Conservation (phyloP, 2,329 filamentous ascomycete genomes). For the Pyrenophora seminiperda region DNA sequence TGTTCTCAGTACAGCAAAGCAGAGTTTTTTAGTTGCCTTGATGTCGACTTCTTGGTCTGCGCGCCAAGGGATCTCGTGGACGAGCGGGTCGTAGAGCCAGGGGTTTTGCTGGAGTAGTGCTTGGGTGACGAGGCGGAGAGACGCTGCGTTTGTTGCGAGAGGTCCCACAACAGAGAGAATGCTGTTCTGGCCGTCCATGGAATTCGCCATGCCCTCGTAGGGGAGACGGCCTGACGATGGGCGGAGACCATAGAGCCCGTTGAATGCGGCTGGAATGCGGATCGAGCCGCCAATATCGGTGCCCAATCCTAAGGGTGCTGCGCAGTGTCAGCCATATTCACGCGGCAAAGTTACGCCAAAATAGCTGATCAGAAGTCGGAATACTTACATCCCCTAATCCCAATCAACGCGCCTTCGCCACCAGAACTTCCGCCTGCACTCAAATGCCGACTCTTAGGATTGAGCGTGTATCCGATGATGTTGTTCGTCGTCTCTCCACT, state of each 20-base stretch:
- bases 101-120: slow-evolving; percentile 63
- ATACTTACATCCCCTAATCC: slow-evolving; percentile 54
- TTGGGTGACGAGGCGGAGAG: slow-evolving; percentile 62
- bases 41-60: slow-evolving; percentile 47
- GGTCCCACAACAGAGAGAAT: slow-evolving; percentile 68
- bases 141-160: slow-evolving; percentile 61
- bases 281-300: slow-evolving; percentile 64
- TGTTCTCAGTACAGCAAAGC: slow-evolving; percentile 39
- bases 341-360: not conserved
- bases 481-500: slow-evolving; percentile 65
- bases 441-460: slow-evolving; percentile 62
- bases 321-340: slow-evolving; percentile 3
- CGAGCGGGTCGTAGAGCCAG: slow-evolving; percentile 70
- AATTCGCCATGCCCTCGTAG: slow-evolving; percentile 59
- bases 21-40: slow-evolving; percentile 21
- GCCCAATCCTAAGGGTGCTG: slow-evolving; percentile 59
- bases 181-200: slow-evolving; percentile 67
- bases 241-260: slow-evolving; percentile 60
- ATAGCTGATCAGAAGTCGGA: not conserved
- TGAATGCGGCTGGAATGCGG: slow-evolving; percentile 64
- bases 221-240: slow-evolving; percentile 59
- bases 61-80: slow-evolving; percentile 69
- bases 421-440: slow-evolving; percentile 63
- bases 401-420: slow-evolving; percentile 65
- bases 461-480: slow-evolving; percentile 63